Evolutionary conservation across 371 early-diverging fungal species (phyloP).

Genomic region (Globomyces sp.): DNA sequence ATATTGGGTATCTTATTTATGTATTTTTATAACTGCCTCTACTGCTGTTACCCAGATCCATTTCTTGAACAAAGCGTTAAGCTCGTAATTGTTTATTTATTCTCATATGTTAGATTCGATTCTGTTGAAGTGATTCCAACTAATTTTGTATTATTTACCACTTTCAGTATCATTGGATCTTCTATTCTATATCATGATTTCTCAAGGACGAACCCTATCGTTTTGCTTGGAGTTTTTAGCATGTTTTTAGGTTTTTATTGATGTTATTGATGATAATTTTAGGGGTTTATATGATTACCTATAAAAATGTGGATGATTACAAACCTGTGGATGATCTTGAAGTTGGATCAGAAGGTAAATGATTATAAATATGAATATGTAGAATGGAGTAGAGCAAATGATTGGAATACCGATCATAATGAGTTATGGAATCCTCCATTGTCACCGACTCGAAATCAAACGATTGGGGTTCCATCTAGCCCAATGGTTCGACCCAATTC

Average conservation of each 20-base stretch:
- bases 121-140: slow-evolving; percentile 69
- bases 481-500: background rate
- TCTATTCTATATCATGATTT: slow-evolving; percentile 47
- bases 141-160: slow-evolving; percentile 75
- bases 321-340: slow-evolving; percentile 2
- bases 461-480: background rate
- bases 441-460: slow-evolving; percentile 5
- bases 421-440: slow-evolving; percentile 13
- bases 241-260: slow-evolving; percentile 53
- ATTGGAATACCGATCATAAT: slow-evolving; percentile 8
- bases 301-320: slow-evolving; percentile 43
- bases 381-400: slow-evolving; percentile 3
- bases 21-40: slow-evolving; percentile 58
- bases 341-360: background rate
- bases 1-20: slow-evolving; percentile 62
- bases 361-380: background rate
- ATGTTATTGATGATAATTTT: no score
- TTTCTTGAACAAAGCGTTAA: slow-evolving; percentile 67
- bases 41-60: slow-evolving; percentile 71
- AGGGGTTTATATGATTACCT: slow-evolving; percentile 67
- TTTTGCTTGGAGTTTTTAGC: slow-evolving; percentile 56
- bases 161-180: slow-evolving; percentile 72
- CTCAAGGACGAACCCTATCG: slow-evolving; percentile 13
- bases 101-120: background rate
- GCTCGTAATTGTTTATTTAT: background rate